Evolutionary conservation across 345 rosid species (phyloP), one percentile per base, ranked within the genome.

Genomic region (Eucalyptus rudis): DNA sequence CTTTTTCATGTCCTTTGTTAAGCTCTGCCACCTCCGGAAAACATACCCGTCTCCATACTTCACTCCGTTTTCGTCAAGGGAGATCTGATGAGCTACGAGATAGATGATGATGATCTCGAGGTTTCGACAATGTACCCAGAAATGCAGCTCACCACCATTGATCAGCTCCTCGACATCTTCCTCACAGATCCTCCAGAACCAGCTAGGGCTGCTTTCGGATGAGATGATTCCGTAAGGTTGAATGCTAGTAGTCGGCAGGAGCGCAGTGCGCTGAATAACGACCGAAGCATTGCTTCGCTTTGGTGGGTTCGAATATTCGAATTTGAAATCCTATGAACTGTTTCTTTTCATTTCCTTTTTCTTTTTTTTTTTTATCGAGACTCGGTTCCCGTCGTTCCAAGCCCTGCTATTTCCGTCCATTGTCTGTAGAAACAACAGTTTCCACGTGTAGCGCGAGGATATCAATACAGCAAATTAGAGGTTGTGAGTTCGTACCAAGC

Each of bases 101-200:
- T 90, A 49, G 87, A 5, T 0, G 49, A 90, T 13, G 81, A 93
- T 3, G 91, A 92, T 13, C n/a, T 89, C 19, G 92, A 93, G 58
- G 94, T 90, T 86, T 91, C 92, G 4, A 43, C 2, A 24, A 47
- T 93, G 15, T 93, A 91, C 86, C 91, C 93, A 10, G 93, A 92
- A 36, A 29, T 25, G n/a, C 44, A 87, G 44, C 86, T 66, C 79
- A 89, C 88, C 20, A 19, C 91, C 15, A 33, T 90, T 1, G 89
- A 91, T 66, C 88, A 86, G 20, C 90, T 93, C 86, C 93, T 92
- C 45, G 89, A 93, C 68, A 36, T 92, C 59, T 92, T 93, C 76
- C 88, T 92, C 3, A 6, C 51, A n/a, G 59, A 31, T 40, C 91
- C 91, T 31, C 94, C 92, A 15, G 27, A 52, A 1, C 91, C 92